Evolutionary conservation across 306 rosid species (phyloP).

Genomic region (Prinsepia uniflora): DNA sequence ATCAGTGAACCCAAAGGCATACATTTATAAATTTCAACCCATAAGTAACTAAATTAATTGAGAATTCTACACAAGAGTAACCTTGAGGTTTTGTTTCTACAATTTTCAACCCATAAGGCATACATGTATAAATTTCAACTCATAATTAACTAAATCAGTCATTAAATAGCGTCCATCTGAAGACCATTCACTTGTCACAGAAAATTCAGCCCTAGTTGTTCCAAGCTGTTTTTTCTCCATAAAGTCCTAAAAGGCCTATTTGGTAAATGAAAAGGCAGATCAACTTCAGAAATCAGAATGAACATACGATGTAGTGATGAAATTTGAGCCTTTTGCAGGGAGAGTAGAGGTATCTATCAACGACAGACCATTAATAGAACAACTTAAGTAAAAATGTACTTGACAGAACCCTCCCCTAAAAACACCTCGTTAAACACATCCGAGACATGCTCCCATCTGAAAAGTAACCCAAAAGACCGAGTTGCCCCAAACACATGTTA

Average conservation of each 20-base stretch:
- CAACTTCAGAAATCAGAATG: slow-evolving; percentile 16
- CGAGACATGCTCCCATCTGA: no score
- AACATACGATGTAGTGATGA: background rate
- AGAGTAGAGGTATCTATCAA: background rate
- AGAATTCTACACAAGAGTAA: slow-evolving; percentile 20
- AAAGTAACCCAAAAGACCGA: no score
- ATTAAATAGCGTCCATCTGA: slow-evolving; percentile 89
- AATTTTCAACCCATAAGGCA: slow-evolving; percentile 37
- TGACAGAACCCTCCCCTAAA: no score
- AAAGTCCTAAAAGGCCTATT: slow-evolving; percentile 91
- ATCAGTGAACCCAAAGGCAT: slow-evolving; percentile 14
- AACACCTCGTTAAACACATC: no score
- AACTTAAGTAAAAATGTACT: no score
- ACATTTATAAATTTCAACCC: slow-evolving; percentile 10
- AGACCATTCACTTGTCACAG: slow-evolving; percentile 97
- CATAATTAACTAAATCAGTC: slow-evolving; percentile 45
- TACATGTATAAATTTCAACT: slow-evolving; percentile 6
- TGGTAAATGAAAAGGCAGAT: slow-evolving; percentile 20
- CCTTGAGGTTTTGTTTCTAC: slow-evolving; percentile 71
- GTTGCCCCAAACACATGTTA: no score
- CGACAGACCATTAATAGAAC: no score
- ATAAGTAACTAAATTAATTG: slow-evolving; percentile 5
- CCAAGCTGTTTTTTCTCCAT: slow-evolving; percentile 63
- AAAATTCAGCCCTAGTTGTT: slow-evolving; percentile 78
- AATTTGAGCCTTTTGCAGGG: slow-evolving; percentile 2